Percentiles rank a stretch among this genome's conserved stretches.
Conservation (phyloP, 179 eudicot species). For the Monotropa hypopitys region DNA sequence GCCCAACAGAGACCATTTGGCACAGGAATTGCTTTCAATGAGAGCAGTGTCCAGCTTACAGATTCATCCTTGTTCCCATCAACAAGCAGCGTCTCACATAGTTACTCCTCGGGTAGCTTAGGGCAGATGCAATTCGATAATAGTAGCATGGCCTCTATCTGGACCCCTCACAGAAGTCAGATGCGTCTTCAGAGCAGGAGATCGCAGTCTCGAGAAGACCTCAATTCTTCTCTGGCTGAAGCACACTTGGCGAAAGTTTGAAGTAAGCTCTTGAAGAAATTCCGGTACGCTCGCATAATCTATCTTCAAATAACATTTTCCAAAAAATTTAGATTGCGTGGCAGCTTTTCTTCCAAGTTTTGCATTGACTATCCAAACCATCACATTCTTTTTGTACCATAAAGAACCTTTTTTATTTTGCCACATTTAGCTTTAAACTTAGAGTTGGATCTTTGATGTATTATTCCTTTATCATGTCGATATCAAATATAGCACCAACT, state of each 20-base stretch:
- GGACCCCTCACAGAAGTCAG: slow-evolving; percentile 72
- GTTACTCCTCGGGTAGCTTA: slow-evolving; percentile 78
- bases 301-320: neutral
- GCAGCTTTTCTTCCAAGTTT: neutral
- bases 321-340: neutral
- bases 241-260: slow-evolving; percentile 45
- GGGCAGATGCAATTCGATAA: slow-evolving; percentile 77
- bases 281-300: neutral
- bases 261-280: neutral
- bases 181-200: slow-evolving; percentile 85
- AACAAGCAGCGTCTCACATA: slow-evolving; percentile 63
- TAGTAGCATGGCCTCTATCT: slow-evolving; percentile 36
- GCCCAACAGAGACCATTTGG: slow-evolving; percentile 47
- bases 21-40: slow-evolving; percentile 29
- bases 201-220: slow-evolving; percentile 93
- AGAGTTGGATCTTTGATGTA: neutral
- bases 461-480: neutral
- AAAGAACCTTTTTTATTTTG: neutral
- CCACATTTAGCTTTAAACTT: neutral
- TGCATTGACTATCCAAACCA: neutral
- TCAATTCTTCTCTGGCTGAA: slow-evolving; percentile 59
- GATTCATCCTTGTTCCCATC: slow-evolving; percentile 47
- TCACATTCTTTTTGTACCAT: slow-evolving; percentile 3
- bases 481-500: neutral
- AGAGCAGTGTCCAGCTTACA: slow-evolving; percentile 50